These are phyloP conservation scores for Parvularia atlantis DNA, from an alignment of 78 protist genomes.

Conservation along the genomic window DNA sequence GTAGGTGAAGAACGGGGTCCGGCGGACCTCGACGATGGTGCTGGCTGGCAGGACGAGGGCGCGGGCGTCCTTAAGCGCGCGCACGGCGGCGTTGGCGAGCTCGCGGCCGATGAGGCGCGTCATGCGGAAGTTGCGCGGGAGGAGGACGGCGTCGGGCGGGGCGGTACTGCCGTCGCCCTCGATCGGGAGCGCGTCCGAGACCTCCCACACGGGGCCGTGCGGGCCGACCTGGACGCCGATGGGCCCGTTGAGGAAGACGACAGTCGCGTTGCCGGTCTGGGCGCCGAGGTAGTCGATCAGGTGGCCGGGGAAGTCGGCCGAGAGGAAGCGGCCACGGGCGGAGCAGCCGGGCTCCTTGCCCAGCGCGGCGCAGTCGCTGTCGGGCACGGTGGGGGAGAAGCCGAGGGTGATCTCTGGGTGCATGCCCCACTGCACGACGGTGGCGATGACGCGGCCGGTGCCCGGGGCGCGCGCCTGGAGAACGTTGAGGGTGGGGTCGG, in stretches of 20 bases:
- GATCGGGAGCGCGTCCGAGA: not conserved
- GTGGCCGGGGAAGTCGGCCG: not conserved
- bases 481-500: not conserved
- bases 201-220: not conserved
- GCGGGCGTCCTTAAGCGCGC: not conserved
- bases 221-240: not conserved
- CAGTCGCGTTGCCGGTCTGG: not conserved
- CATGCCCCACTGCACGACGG: not conserved
- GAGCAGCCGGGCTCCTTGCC: not conserved
- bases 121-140: not conserved
- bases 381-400: not conserved
- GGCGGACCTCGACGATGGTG: not conserved
- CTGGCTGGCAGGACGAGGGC: no score
- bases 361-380: not conserved
- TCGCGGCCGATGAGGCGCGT: not conserved
- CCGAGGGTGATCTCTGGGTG: not conserved
- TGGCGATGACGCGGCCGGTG: not conserved
- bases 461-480: not conserved
- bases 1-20: not conserved
- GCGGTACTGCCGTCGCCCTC: not conserved
- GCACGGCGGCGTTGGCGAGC: not conserved
- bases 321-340: not conserved
- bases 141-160: not conserved
- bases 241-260: not conserved
- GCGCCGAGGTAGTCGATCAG: not conserved